Conservation (phyloP, 2,329 filamentous ascomycete species). For the Cyphellophora europaea region DNA sequence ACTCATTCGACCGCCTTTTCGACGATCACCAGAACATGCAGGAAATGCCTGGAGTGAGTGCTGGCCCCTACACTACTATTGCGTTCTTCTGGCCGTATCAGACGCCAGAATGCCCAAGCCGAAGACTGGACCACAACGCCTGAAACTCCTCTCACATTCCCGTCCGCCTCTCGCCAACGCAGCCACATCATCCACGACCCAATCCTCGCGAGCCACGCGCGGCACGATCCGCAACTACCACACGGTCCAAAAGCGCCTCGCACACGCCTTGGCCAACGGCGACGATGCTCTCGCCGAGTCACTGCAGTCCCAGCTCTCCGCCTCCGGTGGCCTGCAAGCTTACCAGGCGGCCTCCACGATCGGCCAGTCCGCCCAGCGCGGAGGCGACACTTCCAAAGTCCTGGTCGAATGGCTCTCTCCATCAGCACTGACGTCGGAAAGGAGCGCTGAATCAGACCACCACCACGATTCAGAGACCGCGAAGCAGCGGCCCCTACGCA, state of each 20-base stretch:
- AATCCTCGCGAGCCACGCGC: slow-evolving; percentile 47
- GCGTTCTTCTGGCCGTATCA: no score
- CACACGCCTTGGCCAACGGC: slow-evolving; percentile 35
- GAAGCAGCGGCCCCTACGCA: slow-evolving; percentile 34
- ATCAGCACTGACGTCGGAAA: slow-evolving; percentile 2
- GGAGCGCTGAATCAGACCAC: background rate
- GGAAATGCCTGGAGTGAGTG: no score
- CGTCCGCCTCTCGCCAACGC: background rate
- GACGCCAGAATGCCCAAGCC: no score
- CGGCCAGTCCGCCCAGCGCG: slow-evolving; percentile 50
- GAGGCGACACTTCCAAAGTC: slow-evolving; percentile 54
- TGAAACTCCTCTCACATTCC: background rate
- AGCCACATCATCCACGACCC: background rate
- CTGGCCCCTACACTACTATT: no score
- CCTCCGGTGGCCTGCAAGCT: slow-evolving; percentile 48
- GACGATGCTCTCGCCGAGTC: slow-evolving; percentile 29
- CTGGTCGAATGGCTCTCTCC: slow-evolving; percentile 49
- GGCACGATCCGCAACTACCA: slow-evolving; percentile 53
- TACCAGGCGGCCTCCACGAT: slow-evolving; percentile 56
- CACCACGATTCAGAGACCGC: background rate
- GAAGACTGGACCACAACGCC: no score
- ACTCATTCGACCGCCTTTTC: no score
- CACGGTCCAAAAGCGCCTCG: slow-evolving; percentile 47
- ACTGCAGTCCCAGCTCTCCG: slow-evolving; percentile 41
- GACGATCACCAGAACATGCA: no score